phyloP scores from a whole-genome alignment of 2,329 filamentous ascomycete species.

The Rhytidhysteron rufulum region DNA sequence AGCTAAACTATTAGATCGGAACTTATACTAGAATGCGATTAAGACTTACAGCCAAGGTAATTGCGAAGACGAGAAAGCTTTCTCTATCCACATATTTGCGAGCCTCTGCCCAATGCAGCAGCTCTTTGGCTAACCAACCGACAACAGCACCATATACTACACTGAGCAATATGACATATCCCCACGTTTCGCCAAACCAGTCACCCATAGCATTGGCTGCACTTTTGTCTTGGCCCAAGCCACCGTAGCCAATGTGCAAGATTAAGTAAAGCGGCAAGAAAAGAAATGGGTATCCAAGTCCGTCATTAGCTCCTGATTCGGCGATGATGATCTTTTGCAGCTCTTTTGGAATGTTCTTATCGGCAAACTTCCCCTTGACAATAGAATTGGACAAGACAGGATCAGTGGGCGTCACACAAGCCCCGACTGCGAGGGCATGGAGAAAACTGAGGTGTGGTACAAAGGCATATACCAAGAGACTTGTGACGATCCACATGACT shows the following conservation, averaged over 20 bases:
- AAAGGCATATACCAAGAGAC: constrained; percentile 71
- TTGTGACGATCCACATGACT: constrained; percentile 81
- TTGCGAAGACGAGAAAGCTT: constrained; percentile 82
- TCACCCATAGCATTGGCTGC: constrained; percentile 65
- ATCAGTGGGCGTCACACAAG: constrained; percentile 90
- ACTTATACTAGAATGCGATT: no score
- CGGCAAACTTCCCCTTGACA: constrained; percentile 89
- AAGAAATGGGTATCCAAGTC: constrained; percentile 82
- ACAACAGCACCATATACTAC: constrained; percentile 71
- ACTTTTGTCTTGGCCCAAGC: constrained; percentile 46
- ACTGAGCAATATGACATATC: constrained; percentile 76
- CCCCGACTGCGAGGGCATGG: constrained; percentile 74
- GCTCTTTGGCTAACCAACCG: constrained; percentile 75
- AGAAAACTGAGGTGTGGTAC: constrained; percentile 69
- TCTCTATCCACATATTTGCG: constrained; percentile 79
- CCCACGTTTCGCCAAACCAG: constrained; percentile 85
- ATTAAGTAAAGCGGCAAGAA: constrained; percentile 82
- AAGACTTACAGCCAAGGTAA: constrained; percentile 70
- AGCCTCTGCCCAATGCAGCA: constrained; percentile 81
- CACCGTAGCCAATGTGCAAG: constrained; percentile 64
- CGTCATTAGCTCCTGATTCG: constrained; percentile 87
- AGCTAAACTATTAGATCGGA: constrained; percentile 42
- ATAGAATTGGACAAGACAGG: constrained; percentile 85
- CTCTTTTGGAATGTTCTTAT: constrained; percentile 79
- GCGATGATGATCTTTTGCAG: constrained; percentile 65